Percentiles rank a stretch among this genome's conserved stretches.
Conservation (phyloP, 2,329 filamentous ascomycete species). For the Botrytis elliptica region DNA sequence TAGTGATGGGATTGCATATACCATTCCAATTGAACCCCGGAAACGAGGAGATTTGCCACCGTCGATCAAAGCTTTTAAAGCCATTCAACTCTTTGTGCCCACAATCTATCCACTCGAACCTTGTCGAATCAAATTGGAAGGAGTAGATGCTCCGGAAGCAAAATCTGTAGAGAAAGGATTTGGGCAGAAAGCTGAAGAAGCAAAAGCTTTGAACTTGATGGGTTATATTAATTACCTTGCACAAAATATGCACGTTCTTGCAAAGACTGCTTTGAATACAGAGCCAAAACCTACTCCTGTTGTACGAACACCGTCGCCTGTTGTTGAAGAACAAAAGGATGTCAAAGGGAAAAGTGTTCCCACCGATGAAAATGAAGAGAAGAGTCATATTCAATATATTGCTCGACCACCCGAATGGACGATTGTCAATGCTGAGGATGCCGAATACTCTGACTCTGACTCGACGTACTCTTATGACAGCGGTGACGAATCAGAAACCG, state of each 20-base stretch:
- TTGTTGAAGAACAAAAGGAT: neutral
- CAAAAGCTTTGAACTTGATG: conserved; percentile 62
- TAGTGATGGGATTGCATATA: conserved; percentile 67
- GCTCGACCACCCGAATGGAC: conserved; percentile 76
- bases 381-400: conserved; percentile 68
- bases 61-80: conserved; percentile 59
- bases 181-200: conserved; percentile 53
- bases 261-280: conserved; percentile 49
- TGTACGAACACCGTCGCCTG: neutral
- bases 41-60: conserved; percentile 59
- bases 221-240: conserved; percentile 73
- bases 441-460: conserved; percentile 47
- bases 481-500: conserved; percentile 35
- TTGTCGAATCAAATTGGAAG: conserved; percentile 64
- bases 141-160: conserved; percentile 59
- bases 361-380: conserved; percentile 44
- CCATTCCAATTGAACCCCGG: conserved; percentile 66
- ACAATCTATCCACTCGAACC: conserved; percentile 69
- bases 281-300: conserved; percentile 24
- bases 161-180: conserved; percentile 66
- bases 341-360: conserved; percentile 28
- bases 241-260: conserved; percentile 67
- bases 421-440: conserved; percentile 42
- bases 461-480: conserved; percentile 46
- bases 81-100: conserved; percentile 68